phyloP scores from a whole-genome alignment of 2,329 filamentous ascomycete genomes.

The Berkeleyomyces rouxiae region DNA sequence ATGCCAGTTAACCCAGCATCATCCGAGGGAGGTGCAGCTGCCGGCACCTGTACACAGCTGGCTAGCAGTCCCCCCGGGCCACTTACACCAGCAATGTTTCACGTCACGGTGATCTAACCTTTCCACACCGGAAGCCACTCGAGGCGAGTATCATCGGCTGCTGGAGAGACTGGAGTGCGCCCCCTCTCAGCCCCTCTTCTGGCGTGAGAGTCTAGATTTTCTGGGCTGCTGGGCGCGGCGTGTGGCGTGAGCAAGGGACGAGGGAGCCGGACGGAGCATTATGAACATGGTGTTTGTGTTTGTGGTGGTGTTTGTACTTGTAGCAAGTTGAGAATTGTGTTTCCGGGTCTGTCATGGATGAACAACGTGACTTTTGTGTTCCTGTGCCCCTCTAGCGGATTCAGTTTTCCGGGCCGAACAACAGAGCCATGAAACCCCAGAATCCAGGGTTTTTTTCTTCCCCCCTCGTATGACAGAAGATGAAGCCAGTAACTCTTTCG shows the following conservation, averaged over 20 bases:
- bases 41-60: background rate
- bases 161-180: background rate
- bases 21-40: background rate
- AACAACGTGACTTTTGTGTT: too few relatives aligned
- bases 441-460: too few relatives aligned
- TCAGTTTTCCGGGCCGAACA: too few relatives aligned
- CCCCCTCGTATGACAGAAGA: too few relatives aligned
- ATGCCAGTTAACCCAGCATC: background rate
- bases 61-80: background rate
- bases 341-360: too few relatives aligned
- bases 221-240: background rate
- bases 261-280: background rate
- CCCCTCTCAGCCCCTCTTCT: background rate
- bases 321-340: too few relatives aligned
- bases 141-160: background rate
- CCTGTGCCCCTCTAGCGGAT: too few relatives aligned
- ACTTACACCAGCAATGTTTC: background rate
- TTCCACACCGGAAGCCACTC: background rate
- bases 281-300: background rate
- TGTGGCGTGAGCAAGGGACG: background rate
- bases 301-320: too few relatives aligned
- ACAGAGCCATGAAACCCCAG: too few relatives aligned
- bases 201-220: background rate
- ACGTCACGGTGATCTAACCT: background rate
- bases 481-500: too few relatives aligned